Percentiles rank a stretch among this genome's conserved stretches.
Evolutionary conservation across 2,329 filamentous ascomycete species (phyloP).

Genomic region (Seiridium cupressi): DNA sequence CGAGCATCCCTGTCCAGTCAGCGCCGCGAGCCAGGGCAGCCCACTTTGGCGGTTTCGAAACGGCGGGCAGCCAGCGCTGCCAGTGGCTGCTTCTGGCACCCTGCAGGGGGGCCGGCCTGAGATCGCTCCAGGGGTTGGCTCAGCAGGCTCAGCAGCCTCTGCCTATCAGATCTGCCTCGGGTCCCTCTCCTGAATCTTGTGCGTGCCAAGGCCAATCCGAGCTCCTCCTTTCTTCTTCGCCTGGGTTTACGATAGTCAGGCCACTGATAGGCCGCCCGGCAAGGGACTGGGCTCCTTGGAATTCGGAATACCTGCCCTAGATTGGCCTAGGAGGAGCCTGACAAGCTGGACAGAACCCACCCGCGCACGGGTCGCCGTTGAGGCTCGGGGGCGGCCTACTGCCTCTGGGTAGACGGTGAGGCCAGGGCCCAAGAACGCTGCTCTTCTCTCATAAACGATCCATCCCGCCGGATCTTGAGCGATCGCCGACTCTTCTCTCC

Average conservation of each 20-base stretch:
- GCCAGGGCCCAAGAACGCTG: not conserved
- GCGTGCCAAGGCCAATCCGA: not conserved
- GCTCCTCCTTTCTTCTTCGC: not conserved
- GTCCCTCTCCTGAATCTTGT: constrained; percentile 6
- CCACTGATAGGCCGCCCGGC: not conserved
- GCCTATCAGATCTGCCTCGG: constrained; percentile 6
- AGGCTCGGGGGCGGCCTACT: not conserved
- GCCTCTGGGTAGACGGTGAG: not conserved
- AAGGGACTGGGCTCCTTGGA: not conserved
- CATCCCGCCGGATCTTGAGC: not conserved
- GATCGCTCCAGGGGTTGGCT: not conserved
- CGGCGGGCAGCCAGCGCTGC: not conserved
- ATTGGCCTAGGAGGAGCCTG: constrained; percentile 2
- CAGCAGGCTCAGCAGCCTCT: not conserved
- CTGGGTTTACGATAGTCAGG: not conserved
- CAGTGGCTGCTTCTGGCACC: not conserved
- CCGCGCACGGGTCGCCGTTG: not conserved
- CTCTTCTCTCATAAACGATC: constrained; percentile 5
- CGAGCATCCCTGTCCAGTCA: not conserved
- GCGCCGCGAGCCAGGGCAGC: not conserved
- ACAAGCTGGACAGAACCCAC: not conserved
- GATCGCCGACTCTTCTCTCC: constrained; percentile 3
- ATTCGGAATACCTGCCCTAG: not conserved
- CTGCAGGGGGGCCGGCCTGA: not conserved
- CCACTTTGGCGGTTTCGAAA: constrained; percentile 3